Evolutionary conservation across 495 filamentous ascomycete genomes (phyloP), one percentile per base, ranked within the genome.

Genomic region (Aspergillus avenaceus): DNA sequence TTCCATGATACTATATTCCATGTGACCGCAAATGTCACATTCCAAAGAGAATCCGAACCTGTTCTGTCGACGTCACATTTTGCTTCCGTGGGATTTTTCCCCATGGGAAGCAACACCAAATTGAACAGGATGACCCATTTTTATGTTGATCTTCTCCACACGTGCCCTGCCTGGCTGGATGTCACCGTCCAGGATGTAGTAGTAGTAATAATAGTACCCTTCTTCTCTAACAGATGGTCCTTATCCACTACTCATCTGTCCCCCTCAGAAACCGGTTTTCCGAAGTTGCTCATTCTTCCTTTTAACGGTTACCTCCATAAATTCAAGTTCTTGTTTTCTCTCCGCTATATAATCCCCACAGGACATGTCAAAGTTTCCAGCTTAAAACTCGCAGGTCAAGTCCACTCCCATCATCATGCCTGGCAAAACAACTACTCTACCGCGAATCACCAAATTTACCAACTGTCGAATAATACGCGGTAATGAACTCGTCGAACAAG

Each of bases 361-460:
- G n/a, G n/a, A n/a, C n/a, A n/a, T n/a, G n/a, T n/a, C n/a, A n/a
- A n/a, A n/a, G n/a, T n/a, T n/a, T n/a, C n/a, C n/a, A n/a, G n/a
- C n/a, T n/a, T n/a, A n/a, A n/a, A n/a, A n/a, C n/a, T n/a, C n/a
- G n/a, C n/a, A n/a, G n/a, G n/a, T n/a, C n/a, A n/a, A n/a, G n/a
- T n/a, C n/a, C n/a, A n/a, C n/a, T 9, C 24, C 34, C 14, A 21
- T 31, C 47, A 50, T 47, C 27, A 59, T 74, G 71, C 71, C 71
- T 9, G 69, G 69, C 52, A 74, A 74, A 53, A 66, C 71, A 3
- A 50, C 61, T 13, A 47, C 59, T 8, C 28, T 53, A 1, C 61
- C 67, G 34, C 67, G 82, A 52, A 85, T 91, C 61, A 88, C 84
- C 65, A 89, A 90, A 61, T 84, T 95, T 61, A 91, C 87, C 61